Evolutionary conservation across 2,329 filamentous ascomycete species (phyloP).

Genomic region (Colletotrichum karsti): DNA sequence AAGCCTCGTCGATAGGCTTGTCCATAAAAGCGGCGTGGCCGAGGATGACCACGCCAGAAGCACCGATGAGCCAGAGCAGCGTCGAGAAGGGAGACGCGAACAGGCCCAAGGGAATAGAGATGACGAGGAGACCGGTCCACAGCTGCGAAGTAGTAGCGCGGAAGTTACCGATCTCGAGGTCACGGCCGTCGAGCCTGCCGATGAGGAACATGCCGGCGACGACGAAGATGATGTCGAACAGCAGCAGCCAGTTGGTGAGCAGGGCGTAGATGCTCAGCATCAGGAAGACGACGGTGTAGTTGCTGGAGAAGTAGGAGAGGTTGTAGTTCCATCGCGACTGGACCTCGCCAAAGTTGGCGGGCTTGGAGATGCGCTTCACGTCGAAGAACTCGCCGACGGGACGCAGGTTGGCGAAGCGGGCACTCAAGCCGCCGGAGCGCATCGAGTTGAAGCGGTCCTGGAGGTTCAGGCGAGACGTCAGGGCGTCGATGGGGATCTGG

Average conservation of each 20-base stretch:
- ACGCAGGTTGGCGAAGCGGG: constrained; percentile 90
- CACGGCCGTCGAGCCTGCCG: constrained; percentile 86
- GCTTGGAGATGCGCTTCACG: constrained; percentile 94
- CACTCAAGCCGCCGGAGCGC: constrained; percentile 78
- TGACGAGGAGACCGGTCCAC: constrained; percentile 85
- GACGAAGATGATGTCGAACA: constrained; percentile 93
- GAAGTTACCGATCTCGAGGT: constrained; percentile 86
- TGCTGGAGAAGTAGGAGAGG: constrained; percentile 95
- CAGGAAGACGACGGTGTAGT: constrained; percentile 92
- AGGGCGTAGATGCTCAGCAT: constrained; percentile 97
- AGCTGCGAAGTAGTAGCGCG: constrained; percentile 91
- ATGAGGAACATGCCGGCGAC: constrained; percentile 90
- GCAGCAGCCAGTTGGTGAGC: constrained; percentile 84
- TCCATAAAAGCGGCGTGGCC: constrained; percentile 97
- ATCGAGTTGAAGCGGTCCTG: constrained; percentile 85
- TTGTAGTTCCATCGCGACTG: constrained; percentile 98
- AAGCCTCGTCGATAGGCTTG: constrained; percentile 99
- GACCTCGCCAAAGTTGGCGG: constrained; percentile 86
- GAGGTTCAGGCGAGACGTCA: constrained; percentile 91
- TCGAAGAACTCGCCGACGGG: constrained; percentile 95
- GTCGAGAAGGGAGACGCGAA: constrained; percentile 86
- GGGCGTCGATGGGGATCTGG: constrained; percentile 88
- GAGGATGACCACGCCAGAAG: constrained; percentile 90
- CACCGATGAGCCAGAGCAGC: constrained; percentile 94
- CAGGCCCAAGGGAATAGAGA: constrained; percentile 86